These are phyloP conservation scores for Diversispora epigaea DNA, from an alignment of 192 early-diverging fungal species.

Conservation along the genomic window DNA sequence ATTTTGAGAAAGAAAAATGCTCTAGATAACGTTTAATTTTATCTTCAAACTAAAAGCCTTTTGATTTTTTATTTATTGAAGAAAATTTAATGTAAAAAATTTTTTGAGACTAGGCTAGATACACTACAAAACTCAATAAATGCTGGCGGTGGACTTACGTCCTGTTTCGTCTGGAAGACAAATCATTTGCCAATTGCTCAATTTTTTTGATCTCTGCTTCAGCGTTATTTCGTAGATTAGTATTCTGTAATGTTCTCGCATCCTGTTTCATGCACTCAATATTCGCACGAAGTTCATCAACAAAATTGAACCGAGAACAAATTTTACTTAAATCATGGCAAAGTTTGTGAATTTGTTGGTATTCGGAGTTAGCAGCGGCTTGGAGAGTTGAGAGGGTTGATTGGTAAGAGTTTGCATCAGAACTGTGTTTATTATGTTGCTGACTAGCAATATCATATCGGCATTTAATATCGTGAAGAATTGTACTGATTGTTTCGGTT, in stretches of 20 bases:
- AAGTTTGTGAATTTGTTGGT: slow-evolving; percentile 9
- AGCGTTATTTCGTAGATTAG: slow-evolving; percentile 1
- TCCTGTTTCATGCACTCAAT: neutral
- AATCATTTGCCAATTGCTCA: too few relatives aligned
- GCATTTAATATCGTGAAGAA: neutral
- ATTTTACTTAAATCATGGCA: slow-evolving; percentile 7
- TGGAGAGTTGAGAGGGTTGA: neutral
- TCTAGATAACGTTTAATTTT: too few relatives aligned
- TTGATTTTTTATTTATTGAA: too few relatives aligned
- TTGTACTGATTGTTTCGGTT: neutral
- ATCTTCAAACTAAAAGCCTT: too few relatives aligned
- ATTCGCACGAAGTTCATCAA: slow-evolving; percentile 16
- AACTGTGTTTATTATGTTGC: neutral
- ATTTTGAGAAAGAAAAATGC: too few relatives aligned
- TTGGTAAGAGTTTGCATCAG: neutral
- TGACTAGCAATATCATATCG: neutral
- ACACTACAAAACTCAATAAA: too few relatives aligned
- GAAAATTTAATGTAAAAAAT: too few relatives aligned
- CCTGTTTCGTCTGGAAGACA: neutral
- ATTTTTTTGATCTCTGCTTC: slow-evolving; percentile 2
- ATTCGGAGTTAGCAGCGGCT: slow-evolving; percentile 3
- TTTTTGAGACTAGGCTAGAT: too few relatives aligned
- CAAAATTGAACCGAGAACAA: slow-evolving; percentile 15
- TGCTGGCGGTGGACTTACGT: too few relatives aligned
- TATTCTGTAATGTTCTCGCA: slow-evolving; percentile 5